A percentile compares a stretch with the other conserved stretches of the same genome.
These are phyloP conservation scores for Neopestalotiopsis clavispora DNA, from an alignment of 2,329 filamentous ascomycete genomes.

Conservation along the genomic window DNA sequence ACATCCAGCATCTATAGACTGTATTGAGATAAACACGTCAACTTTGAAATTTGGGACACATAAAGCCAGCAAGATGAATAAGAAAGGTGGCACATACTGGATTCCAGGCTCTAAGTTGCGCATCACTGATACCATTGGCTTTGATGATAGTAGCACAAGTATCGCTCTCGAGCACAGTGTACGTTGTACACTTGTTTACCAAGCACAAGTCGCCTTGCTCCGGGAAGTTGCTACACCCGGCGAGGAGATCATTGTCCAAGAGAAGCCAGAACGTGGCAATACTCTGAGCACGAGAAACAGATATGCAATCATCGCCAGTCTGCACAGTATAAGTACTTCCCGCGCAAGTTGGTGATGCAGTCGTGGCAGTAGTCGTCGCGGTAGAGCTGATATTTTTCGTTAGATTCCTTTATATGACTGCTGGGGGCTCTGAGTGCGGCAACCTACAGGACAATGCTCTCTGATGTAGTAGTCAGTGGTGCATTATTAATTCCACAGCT, in stretches of 20 bases:
- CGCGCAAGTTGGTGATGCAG: constrained; percentile 19
- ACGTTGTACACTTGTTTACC: constrained; percentile 23
- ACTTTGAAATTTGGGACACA: background rate
- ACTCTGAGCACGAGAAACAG: constrained; percentile 24
- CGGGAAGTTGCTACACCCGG: constrained; percentile 27
- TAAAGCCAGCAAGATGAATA: background rate
- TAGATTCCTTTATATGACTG: no score
- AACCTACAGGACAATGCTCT: background rate
- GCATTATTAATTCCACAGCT: background rate
- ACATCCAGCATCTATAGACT: constrained; percentile 23
- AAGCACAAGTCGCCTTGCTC: constrained; percentile 27
- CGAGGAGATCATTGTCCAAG: constrained; percentile 27
- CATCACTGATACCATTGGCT: constrained; percentile 24
- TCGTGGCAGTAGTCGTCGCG: constrained; percentile 23
- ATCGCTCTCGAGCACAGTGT: constrained; percentile 11
- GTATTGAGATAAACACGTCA: no score
- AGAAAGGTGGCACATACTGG: background rate
- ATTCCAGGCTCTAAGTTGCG: constrained; percentile 24
- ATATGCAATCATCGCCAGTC: constrained; percentile 24
- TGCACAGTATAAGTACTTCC: constrained; percentile 25
- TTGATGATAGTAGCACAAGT: constrained; percentile 21
- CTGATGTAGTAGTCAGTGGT: background rate
- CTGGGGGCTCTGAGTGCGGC: constrained; percentile 9
- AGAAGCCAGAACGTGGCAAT: constrained; percentile 26
- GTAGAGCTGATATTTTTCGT: constrained; percentile 9